phyloP scores from a whole-genome alignment of 1,284 basidiomycete genomes.

The Tremellales sp. region DNA sequence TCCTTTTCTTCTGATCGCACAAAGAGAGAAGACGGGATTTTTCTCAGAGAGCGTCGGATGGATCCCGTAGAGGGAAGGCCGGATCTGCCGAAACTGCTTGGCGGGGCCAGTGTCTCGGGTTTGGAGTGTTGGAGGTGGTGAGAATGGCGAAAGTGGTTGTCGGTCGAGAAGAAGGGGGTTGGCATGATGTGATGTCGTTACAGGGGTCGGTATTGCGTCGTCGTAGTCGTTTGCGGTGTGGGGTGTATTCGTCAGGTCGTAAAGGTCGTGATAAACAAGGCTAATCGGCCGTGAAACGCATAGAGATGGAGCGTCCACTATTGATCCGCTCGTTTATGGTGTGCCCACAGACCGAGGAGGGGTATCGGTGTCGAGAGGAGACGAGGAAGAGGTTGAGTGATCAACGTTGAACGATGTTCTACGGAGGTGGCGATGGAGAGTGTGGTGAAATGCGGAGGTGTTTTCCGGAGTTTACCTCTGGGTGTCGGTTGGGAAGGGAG shows the following conservation, averaged over 20 bases:
- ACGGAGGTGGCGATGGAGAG: constrained; percentile 5
- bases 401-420: constrained; percentile 23
- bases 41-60: constrained; percentile 25
- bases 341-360: neutral
- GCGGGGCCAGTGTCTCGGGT: constrained; percentile 4
- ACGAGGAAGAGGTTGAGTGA: neutral
- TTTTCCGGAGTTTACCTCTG: too few relatives aligned
- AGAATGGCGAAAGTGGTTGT: constrained; percentile 13
- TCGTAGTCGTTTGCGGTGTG: constrained; percentile 6
- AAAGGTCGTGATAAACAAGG: constrained; percentile 7
- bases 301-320: neutral
- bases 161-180: constrained; percentile 11
- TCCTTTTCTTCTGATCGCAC: constrained; percentile 17
- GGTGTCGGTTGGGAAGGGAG: too few relatives aligned
- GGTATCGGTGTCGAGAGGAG: neutral
- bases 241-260: constrained; percentile 2
- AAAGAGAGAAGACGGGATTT: constrained; percentile 39
- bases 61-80: constrained; percentile 1
- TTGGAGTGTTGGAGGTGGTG: constrained; percentile 13
- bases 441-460: too few relatives aligned
- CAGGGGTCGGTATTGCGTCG: too few relatives aligned
- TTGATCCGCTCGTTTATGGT: neutral
- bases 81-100: constrained; percentile 5
- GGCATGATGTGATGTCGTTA: constrained; percentile 5
- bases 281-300: too few relatives aligned